Evolutionary conservation across 169 alveolate genomes (phyloP).

Genomic region (Plasmodium adleri): DNA sequence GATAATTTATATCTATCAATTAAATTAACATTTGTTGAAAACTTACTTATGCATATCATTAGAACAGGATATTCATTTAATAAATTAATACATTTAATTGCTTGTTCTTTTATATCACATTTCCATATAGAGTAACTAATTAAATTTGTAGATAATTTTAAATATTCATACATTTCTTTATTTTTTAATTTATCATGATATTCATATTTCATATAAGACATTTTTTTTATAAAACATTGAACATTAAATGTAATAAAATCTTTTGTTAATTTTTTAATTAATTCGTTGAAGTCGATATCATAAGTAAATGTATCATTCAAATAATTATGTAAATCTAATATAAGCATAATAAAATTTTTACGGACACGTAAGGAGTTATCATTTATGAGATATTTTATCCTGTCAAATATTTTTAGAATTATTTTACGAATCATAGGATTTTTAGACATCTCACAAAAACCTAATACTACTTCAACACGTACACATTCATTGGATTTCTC

Average conservation of each 20-base stretch:
- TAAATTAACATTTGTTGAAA: slow-evolving; percentile 22
- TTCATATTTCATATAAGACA: slow-evolving; percentile 52
- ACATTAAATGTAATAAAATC: slow-evolving; percentile 50
- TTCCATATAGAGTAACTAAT: slow-evolving; percentile 55
- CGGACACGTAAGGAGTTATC: slow-evolving; percentile 43
- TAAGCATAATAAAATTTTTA: slow-evolving; percentile 23
- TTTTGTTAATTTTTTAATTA: slow-evolving; percentile 52
- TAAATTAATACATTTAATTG: slow-evolving; percentile 37
- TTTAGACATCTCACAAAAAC: slow-evolving; percentile 58
- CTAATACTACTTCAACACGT: slow-evolving; percentile 45
- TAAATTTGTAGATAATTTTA: slow-evolving; percentile 37
- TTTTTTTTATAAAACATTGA: slow-evolving; percentile 32
- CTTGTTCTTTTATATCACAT: slow-evolving; percentile 60
- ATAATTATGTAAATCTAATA: slow-evolving; percentile 32
- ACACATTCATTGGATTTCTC: slow-evolving; percentile 54
- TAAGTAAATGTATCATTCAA: slow-evolving; percentile 11
- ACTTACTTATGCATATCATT: slow-evolving; percentile 62
- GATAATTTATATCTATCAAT: slow-evolving; percentile 45
- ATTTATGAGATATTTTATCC: slow-evolving; percentile 38
- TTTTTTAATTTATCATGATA: slow-evolving; percentile 52
- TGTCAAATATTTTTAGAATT: slow-evolving; percentile 40
- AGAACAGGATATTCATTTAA: slow-evolving; percentile 73
- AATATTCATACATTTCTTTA: slow-evolving; percentile 49
- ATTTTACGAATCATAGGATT: slow-evolving; percentile 29
- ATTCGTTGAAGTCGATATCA: slow-evolving; percentile 38